Conservation (phyloP, 1,139 yeast genomes). For the Saccharomyces uvarum region DNA sequence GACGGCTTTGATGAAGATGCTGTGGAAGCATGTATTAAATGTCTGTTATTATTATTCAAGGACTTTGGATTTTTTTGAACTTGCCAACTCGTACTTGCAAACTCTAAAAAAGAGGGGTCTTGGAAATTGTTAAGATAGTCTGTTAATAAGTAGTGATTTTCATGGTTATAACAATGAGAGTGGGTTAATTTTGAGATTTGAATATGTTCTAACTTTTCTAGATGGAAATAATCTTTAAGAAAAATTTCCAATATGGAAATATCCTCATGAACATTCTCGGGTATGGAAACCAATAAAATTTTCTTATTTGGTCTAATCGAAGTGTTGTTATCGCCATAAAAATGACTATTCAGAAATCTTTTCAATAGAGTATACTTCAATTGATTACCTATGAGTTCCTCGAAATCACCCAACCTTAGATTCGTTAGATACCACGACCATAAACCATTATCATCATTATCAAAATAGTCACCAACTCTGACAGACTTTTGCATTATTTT, state of each 20-base stretch:
- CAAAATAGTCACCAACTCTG: constrained; percentile 27
- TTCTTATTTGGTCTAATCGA: constrained; percentile 12
- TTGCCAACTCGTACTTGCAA: constrained; percentile 7
- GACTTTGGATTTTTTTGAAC: neutral
- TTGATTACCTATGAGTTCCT: constrained; percentile 26
- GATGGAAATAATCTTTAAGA: constrained; percentile 27
- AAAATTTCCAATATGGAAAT: constrained; percentile 26
- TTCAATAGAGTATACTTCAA: constrained; percentile 24
- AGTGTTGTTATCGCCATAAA: constrained; percentile 4
- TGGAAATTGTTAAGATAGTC: constrained; percentile 27
- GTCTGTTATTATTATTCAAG: neutral
- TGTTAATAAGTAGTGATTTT: constrained; percentile 28
- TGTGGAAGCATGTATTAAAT: neutral
- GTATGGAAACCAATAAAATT: constrained; percentile 29
- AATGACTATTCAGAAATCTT: constrained; percentile 14
- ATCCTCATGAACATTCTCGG: constrained; percentile 28
- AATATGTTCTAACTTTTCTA: constrained; percentile 24
- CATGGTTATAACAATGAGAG: constrained; percentile 24
- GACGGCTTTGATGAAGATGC: neutral
- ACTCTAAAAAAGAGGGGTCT: constrained; percentile 22
- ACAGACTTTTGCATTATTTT: constrained; percentile 23
- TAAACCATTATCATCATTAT: constrained; percentile 30
- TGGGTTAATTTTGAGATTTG: constrained; percentile 26
- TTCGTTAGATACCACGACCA: constrained; percentile 32
- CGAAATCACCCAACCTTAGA: constrained; percentile 30